Conservation (phyloP, 192 early-diverging fungal genomes). For the Podila clonocystis region DNA sequence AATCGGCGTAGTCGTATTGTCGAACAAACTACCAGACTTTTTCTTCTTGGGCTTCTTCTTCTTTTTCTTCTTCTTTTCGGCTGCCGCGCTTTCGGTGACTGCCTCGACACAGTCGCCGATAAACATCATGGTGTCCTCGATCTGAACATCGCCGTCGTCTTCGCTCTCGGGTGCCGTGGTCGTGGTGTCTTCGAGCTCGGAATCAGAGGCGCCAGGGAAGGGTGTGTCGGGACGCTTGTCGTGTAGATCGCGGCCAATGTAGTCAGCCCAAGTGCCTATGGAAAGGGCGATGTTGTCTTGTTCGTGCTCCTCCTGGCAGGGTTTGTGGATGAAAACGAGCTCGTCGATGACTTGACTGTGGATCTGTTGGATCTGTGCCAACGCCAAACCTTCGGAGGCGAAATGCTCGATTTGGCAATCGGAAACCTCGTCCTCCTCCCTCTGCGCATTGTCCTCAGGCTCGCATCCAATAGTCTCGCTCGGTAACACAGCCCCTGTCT, state of each 20-base stretch:
- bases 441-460: background rate
- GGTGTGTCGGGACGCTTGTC: too few relatives aligned
- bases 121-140: background rate
- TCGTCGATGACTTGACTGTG: too few relatives aligned
- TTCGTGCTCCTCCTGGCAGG: too few relatives aligned
- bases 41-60: background rate
- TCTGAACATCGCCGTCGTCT: background rate
- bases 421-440: background rate
- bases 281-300: too few relatives aligned
- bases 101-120: background rate
- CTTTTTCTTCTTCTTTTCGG: background rate
- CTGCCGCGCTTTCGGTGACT: background rate
- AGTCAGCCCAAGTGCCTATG: too few relatives aligned
- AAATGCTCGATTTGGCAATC: slow-evolving; percentile 1
- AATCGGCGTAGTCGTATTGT: background rate
- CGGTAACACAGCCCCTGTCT: background rate
- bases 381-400: background rate
- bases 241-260: too few relatives aligned
- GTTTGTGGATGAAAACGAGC: too few relatives aligned
- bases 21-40: background rate
- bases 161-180: background rate
- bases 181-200: background rate
- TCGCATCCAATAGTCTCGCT: background rate
- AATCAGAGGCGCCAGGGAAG: background rate
- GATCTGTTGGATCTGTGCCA: background rate